A percentile compares a stretch with the other conserved stretches of the same genome.
phyloP scores from a whole-genome alignment of 2,329 filamentous ascomycete species.

The Aureobasidium sp. region DNA sequence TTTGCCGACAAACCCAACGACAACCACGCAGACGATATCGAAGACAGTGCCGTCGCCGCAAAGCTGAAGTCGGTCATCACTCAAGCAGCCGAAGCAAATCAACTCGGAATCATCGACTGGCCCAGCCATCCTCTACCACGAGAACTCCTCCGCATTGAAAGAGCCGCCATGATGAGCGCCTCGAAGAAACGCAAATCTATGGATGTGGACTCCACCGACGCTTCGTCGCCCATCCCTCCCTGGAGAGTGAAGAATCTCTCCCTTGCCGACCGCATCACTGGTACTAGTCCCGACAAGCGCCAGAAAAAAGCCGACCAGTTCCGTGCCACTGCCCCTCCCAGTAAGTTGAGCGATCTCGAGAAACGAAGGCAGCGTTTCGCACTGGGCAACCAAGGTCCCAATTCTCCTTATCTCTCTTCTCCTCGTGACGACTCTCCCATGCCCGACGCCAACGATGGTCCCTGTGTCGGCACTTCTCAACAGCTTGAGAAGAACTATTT shows the following conservation, averaged over 20 bases:
- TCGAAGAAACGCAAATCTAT: conserved; percentile 75
- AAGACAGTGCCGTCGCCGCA: conserved; percentile 62
- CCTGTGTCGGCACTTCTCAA: conserved; percentile 78
- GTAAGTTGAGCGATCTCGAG: conserved; percentile 88
- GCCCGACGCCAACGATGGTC: conserved; percentile 44
- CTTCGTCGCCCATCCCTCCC: conserved; percentile 49
- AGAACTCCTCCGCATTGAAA: conserved; percentile 67
- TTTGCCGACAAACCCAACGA: conserved; percentile 59
- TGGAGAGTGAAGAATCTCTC: conserved; percentile 64
- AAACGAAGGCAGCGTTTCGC: conserved; percentile 86
- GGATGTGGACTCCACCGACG: conserved; percentile 47
- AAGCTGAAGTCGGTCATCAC: conserved; percentile 84
- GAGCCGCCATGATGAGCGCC: conserved; percentile 28
- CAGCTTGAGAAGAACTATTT: conserved; percentile 89
- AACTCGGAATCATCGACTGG: conserved; percentile 73
- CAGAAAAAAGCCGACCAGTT: conserved; percentile 25
- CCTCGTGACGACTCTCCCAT: conserved; percentile 39
- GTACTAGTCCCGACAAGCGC: conserved; percentile 34
- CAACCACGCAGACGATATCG: conserved; percentile 22
- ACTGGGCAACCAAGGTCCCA: conserved; percentile 40
- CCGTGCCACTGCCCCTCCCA: conserved; percentile 42
- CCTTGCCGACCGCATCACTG: conserved; percentile 68
- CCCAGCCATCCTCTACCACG: conserved; percentile 75
- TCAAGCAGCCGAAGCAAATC: conserved; percentile 64
- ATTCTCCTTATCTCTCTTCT: conserved; percentile 38